A percentile compares a stretch with the other conserved stretches of the same genome.
Evolutionary conservation across 257 asterid species (phyloP).

Genomic region (Solanum pinnatisectum): DNA sequence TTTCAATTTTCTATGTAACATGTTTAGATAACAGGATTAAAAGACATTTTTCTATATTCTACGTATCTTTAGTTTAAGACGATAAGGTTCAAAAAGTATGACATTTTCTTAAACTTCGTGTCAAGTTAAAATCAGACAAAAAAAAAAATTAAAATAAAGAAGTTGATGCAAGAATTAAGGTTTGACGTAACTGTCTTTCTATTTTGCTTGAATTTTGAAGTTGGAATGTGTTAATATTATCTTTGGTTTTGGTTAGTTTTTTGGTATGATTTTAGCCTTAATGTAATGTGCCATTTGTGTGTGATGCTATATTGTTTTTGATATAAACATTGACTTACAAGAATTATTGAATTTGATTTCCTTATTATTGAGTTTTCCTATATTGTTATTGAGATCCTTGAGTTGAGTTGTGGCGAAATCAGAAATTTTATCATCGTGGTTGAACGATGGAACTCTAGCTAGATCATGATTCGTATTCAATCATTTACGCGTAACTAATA

Average conservation of each 20-base stretch:
- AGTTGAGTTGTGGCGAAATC: neutral
- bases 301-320: neutral
- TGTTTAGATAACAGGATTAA: no score
- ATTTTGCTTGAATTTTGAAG: neutral
- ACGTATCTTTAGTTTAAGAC: no score
- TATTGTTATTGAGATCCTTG: no score
- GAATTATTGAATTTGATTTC: no score
- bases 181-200: neutral
- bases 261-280: neutral
- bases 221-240: neutral
- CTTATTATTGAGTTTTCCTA: no score
- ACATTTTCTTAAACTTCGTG: no score
- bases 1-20: no score
- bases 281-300: neutral
- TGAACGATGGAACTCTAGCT: neutral
- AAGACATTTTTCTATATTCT: no score
- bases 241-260: neutral
- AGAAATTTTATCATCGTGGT: neutral
- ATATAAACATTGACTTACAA: neutral
- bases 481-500: neutral
- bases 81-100: no score
- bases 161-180: neutral
- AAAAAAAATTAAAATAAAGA: neutral
- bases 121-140: no score
- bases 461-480: neutral